Percentiles rank a stretch among this genome's conserved stretches.
These are phyloP conservation scores for Gloeostereum incarnatum DNA, from an alignment of 768 basidiomycete genomes.

Conservation along the genomic window DNA sequence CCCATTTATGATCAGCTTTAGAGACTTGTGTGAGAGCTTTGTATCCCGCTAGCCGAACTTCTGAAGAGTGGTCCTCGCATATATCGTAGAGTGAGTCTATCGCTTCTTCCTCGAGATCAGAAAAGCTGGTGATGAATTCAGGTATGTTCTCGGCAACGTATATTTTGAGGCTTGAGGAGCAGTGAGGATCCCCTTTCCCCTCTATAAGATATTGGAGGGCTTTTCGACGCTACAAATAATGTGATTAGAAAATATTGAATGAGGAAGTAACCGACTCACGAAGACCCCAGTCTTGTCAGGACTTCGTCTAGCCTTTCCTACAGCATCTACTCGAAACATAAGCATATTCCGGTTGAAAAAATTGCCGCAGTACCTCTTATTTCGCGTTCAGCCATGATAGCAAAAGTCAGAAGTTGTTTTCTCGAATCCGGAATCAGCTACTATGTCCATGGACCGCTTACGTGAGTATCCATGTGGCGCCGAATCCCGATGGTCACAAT, in stretches of 20 bases:
- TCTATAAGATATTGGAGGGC: slow-evolving; percentile 45
- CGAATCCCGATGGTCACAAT: too few relatives aligned
- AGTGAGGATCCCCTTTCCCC: slow-evolving; percentile 37
- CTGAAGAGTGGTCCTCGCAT: slow-evolving; percentile 56
- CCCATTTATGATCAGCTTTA: slow-evolving; percentile 41
- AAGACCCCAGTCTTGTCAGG: slow-evolving; percentile 25
- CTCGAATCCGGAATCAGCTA: too few relatives aligned
- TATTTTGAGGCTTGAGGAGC: slow-evolving; percentile 35
- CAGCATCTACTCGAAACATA: too few relatives aligned
- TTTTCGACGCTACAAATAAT: slow-evolving; percentile 33
- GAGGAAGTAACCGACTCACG: slow-evolving; percentile 19
- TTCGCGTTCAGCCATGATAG: too few relatives aligned
- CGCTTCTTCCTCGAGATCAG: slow-evolving; percentile 63
- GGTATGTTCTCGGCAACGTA: slow-evolving; percentile 51
- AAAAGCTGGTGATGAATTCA: slow-evolving; percentile 54
- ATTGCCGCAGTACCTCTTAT: too few relatives aligned
- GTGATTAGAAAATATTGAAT: slow-evolving; percentile 3
- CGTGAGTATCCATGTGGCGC: too few relatives aligned
- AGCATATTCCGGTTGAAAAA: too few relatives aligned
- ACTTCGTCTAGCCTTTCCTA: slow-evolving; percentile 33
- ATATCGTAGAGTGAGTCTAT: slow-evolving; percentile 75
- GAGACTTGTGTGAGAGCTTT: slow-evolving; percentile 42
- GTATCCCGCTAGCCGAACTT: slow-evolving; percentile 63
- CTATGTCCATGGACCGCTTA: too few relatives aligned
- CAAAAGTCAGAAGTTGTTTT: too few relatives aligned